Base-by-base conservation (phyloP, 2,329 filamentous ascomycete genomes). In the Pseudocercospora crystallina region DNA sequence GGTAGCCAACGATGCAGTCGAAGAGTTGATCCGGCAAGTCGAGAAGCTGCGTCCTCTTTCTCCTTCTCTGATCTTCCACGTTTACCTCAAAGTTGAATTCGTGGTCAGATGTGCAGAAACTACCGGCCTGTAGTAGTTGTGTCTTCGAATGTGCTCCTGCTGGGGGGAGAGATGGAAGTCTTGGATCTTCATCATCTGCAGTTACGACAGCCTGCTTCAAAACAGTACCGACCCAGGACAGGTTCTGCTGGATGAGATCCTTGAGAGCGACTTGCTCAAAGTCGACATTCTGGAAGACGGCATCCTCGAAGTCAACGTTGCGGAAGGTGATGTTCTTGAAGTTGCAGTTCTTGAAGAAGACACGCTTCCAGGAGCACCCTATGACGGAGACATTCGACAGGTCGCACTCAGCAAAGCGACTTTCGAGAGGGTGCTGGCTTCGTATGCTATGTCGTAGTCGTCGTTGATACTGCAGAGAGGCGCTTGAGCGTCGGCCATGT, bases 381-480 rank as follows among this genome's bases (percentile, higher is more conserved):
- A 15, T 26, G 4, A 45, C 43, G 11, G 8, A 2, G 10, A 45
- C 43, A 13, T 29, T 37, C 11, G 8, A 2, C 1, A 30, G 11
- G 2, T 34, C 34, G 8, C 31, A 30, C 8, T 29, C n/a, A 8
- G 17, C 15, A 29, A 45, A 45, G 5, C 43, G 43, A 45, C 15
- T 11, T 37, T 38, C 11, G 43, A 45, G 43, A 37, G 8, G 0
- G 33, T 29, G 2, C 33, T 29, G 2, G 36, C 11, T 9, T 36
- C 31, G 42, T 37, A 45, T 15, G 29, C 43, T n/a, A 45, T 37
- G 17, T 45, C 43, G 43, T 29, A 45, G 31, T 44, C 31, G 14
- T 35, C 7, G 20, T 26, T 26, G 20, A 26, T 26, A 26, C 7
- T 26, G 7, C 20, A 26, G 20, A 26, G 20, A 26, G 7, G 20